These are phyloP conservation scores for Rhodomyrtus psidioides DNA, from an alignment of 441 rosid species.

Conservation along the genomic window DNA sequence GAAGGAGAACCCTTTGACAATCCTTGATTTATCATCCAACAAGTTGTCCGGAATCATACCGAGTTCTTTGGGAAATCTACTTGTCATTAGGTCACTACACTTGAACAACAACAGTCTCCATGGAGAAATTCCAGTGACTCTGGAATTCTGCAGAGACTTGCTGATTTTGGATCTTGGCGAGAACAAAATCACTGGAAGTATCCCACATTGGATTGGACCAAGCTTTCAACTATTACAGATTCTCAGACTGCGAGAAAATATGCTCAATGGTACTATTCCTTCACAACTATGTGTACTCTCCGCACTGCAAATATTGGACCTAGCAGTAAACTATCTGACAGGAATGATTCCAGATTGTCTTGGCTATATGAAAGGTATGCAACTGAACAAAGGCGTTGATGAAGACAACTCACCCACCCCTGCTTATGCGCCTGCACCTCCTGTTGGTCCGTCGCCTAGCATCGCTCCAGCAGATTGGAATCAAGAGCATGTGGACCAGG, in stretches of 20 bases:
- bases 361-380: neutral
- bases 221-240: neutral
- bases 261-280: neutral
- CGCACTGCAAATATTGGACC: neutral
- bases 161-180: neutral
- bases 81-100: accelerated
- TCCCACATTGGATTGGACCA: neutral
- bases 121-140: neutral
- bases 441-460: accelerated
- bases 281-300: neutral
- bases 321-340: neutral
- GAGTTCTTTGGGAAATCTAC: neutral
- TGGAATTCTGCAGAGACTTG: accelerated
- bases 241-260: neutral
- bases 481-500: neutral
- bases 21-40: neutral
- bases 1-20: accelerated
- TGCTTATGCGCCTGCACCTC: accelerated
- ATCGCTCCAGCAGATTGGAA: neutral
- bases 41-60: neutral
- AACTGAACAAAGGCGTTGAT: accelerated
- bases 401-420: neutral
- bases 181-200: neutral
- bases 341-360: neutral
- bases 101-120: neutral